Conservation (phyloP, 306 rosid species). For the Dryas octopetala region DNA sequence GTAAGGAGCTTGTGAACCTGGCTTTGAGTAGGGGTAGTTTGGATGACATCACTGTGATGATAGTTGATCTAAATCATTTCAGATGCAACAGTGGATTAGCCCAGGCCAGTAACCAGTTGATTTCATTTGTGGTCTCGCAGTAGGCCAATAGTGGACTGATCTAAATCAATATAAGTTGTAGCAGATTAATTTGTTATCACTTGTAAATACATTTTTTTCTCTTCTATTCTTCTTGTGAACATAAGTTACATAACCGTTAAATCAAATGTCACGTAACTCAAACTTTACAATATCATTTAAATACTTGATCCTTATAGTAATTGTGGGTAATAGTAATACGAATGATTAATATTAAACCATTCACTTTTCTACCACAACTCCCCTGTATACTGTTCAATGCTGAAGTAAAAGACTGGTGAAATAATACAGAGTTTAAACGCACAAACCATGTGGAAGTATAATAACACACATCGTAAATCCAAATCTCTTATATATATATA, state of each 20-base stretch:
- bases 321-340: no score
- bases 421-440: constrained; percentile 6
- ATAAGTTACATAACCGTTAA: no score
- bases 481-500: constrained; percentile 1
- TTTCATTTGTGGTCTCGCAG: background rate
- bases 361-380: constrained; percentile 13
- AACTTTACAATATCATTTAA: no score
- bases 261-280: no score
- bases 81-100: constrained; percentile 25
- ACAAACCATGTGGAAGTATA: constrained; percentile 20
- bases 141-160: background rate
- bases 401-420: constrained; percentile 20
- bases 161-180: no score
- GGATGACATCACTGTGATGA: constrained; percentile 66
- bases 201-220: no score
- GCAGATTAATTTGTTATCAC: no score
- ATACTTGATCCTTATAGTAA: no score
- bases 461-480: constrained; percentile 27
- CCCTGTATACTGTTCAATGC: constrained; percentile 14
- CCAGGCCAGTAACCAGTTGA: background rate
- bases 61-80: constrained; percentile 53
- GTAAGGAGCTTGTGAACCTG: constrained; percentile 62
- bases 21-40: constrained; percentile 54
- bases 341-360: background rate
- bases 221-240: no score